Evolutionary conservation across 495 filamentous ascomycete species (phyloP).

Genomic region (Cudoniella acicularis): DNA sequence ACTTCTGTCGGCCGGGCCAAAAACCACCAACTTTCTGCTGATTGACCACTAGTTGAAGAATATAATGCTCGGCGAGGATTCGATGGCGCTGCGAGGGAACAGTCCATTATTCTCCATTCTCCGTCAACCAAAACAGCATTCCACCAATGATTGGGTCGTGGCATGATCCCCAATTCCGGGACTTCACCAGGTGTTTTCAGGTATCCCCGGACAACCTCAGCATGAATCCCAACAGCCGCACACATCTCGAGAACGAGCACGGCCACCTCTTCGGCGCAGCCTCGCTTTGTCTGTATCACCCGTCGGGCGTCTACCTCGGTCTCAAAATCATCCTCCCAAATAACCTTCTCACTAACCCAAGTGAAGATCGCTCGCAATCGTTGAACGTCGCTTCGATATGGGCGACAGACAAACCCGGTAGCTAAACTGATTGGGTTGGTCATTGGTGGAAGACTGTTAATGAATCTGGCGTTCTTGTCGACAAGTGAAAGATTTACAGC

Average conservation of each 20-base stretch:
- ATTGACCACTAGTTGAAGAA: conserved; percentile 61
- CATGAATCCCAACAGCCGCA: conserved; percentile 77
- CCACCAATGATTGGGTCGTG: conserved; percentile 95
- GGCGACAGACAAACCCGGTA: conserved; percentile 88
- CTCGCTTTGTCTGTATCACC: conserved; percentile 79
- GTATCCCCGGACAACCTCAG: conserved; percentile 80
- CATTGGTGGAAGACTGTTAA: conserved; percentile 84
- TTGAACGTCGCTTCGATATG: conserved; percentile 93
- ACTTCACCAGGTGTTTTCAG: conserved; percentile 86
- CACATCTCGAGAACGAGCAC: conserved; percentile 92
- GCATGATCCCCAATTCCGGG: conserved; percentile 69
- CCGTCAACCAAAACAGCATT: conserved; percentile 91
- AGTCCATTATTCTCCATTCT: conserved; percentile 97
- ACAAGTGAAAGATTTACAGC: conserved; percentile 77
- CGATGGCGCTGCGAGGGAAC: conserved; percentile 84
- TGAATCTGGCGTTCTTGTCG: conserved; percentile 92
- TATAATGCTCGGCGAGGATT: conserved; percentile 76
- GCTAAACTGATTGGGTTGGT: conserved; percentile 81
- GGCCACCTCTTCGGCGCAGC: conserved; percentile 87
- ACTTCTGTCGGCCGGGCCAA: conserved; percentile 79
- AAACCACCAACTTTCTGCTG: conserved; percentile 89
- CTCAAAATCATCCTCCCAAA: conserved; percentile 94
- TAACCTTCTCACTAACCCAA: conserved; percentile 91
- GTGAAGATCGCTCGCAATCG: conserved; percentile 90
- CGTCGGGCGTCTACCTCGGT: conserved; percentile 70